These are phyloP conservation scores for Clitopilus hobsonii DNA, from an alignment of 768 basidiomycete species.

Conservation along the genomic window DNA sequence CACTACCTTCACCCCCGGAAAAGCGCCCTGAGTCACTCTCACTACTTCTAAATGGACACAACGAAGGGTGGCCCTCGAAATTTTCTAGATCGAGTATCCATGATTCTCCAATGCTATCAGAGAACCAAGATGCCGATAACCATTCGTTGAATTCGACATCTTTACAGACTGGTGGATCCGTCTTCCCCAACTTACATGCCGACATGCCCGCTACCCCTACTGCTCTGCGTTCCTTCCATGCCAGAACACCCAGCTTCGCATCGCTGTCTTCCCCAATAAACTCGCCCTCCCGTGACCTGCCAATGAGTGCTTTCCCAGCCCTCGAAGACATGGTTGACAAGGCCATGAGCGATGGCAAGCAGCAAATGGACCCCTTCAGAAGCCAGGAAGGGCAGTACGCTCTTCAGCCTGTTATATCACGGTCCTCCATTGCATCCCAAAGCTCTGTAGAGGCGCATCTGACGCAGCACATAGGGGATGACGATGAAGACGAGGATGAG, in stretches of 20 bases:
- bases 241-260: slow-evolving; percentile 16
- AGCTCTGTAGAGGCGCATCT: not conserved
- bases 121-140: not conserved
- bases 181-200: not conserved
- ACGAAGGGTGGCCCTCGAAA: not conserved
- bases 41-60: not conserved
- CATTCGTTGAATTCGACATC: not conserved
- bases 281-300: slow-evolving; percentile 6
- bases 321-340: slow-evolving; percentile 14
- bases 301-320: slow-evolving; percentile 4
- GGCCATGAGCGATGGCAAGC: slow-evolving; percentile 6
- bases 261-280: slow-evolving; percentile 21
- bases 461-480: not conserved
- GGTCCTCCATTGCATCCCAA: not conserved
- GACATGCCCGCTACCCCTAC: slow-evolving; percentile 1
- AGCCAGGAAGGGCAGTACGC: not conserved
- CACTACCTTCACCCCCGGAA: slow-evolving; percentile 27
- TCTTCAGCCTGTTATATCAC: not conserved
- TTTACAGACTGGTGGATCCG: not conserved
- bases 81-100: not conserved
- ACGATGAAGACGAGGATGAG: not conserved
- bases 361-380: not conserved
- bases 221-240: slow-evolving; percentile 5
- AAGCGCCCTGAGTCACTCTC: slow-evolving; percentile 18
- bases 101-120: not conserved